Percentiles rank a stretch among this genome's conserved stretches.
Conservation (phyloP, 257 asterid genomes). For the Gynochthodes officinalis region DNA sequence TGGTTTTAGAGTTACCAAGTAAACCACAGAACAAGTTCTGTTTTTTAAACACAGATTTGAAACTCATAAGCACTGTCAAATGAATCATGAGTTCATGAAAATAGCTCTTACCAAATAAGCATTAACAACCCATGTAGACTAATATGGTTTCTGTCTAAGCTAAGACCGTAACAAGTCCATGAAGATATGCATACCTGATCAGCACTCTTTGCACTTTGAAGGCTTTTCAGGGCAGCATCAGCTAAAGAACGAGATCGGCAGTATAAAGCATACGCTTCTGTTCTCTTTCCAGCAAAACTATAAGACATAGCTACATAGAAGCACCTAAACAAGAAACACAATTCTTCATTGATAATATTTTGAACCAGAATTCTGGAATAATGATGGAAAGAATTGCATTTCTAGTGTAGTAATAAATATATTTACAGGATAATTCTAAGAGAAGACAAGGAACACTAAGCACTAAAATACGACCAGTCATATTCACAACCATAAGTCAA, state of each 20-base stretch:
- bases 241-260: constrained; percentile 62
- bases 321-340: constrained; percentile 52
- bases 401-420: background rate
- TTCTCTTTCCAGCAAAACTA: constrained; percentile 90
- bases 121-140: background rate
- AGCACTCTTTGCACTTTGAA: constrained; percentile 39
- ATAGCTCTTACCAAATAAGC: background rate
- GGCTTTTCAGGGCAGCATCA: constrained; percentile 59
- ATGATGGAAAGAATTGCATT: background rate
- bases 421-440: background rate
- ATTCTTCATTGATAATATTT: background rate
- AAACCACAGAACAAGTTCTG: background rate
- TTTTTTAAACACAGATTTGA: too few relatives aligned
- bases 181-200: constrained; percentile 55
- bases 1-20: background rate
- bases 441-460: background rate
- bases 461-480: too few relatives aligned
- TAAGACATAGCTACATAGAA: constrained; percentile 93
- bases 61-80: background rate
- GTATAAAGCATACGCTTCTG: constrained; percentile 85
- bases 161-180: background rate
- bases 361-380: background rate
- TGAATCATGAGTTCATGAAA: background rate
- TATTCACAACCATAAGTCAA: background rate
- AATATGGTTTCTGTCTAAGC: background rate